Conservation (phyloP, 805 yeast genomes). For the Saccharomycopsis fermentans region DNA sequence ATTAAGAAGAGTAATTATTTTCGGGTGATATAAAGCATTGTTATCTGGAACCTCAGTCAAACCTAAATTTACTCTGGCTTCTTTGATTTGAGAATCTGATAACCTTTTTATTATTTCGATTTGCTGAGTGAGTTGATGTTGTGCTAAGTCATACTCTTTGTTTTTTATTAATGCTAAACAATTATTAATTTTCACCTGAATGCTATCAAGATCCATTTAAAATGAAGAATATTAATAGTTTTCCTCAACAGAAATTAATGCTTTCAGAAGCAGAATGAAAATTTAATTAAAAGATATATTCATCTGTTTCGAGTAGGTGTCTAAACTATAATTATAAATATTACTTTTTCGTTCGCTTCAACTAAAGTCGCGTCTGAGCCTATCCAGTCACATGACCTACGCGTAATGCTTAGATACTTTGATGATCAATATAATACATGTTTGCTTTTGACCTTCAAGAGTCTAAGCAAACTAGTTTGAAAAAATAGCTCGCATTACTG, state of each 20-base stretch:
- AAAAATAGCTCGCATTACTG: neutral
- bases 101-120: neutral
- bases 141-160: slow-evolving; percentile 5
- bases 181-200: neutral
- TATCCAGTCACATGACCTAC: neutral
- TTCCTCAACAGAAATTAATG: too few relatives aligned
- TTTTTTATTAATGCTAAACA: slow-evolving; percentile 2
- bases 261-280: too few relatives aligned
- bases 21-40: slow-evolving; percentile 11
- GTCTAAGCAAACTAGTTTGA: neutral
- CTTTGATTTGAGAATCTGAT: slow-evolving; percentile 1
- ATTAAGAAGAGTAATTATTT: slow-evolving; percentile 6
- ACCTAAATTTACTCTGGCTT: slow-evolving; percentile 6
- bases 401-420: too few relatives aligned
- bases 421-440: too few relatives aligned
- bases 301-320: too few relatives aligned
- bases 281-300: too few relatives aligned
- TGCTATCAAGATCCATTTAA: neutral
- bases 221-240: too few relatives aligned
- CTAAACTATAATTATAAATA: too few relatives aligned
- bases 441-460: too few relatives aligned
- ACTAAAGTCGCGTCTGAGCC: neutral
- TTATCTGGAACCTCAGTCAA: slow-evolving; percentile 7
- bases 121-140: neutral
- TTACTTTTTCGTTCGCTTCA: neutral